Percentiles rank a stretch among this genome's conserved stretches.
phyloP scores from a whole-genome alignment of 2,329 filamentous ascomycete species.

The Ophiostoma piceae region DNA sequence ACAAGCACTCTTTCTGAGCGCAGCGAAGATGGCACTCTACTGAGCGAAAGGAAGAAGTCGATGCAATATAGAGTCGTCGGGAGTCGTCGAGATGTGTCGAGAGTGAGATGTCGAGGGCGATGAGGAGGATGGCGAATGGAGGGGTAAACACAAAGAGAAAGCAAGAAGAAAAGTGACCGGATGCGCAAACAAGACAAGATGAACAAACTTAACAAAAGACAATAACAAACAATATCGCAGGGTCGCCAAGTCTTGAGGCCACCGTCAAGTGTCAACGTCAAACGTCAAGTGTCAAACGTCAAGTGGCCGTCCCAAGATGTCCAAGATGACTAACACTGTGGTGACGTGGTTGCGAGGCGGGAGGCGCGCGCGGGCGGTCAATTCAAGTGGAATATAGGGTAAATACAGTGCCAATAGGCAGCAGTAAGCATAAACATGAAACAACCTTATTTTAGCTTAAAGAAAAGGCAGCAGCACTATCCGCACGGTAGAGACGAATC shows the following conservation, averaged over 20 bases:
- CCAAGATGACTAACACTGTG: slow-evolving; percentile 3
- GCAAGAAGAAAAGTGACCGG: not conserved
- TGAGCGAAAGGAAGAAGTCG: no score
- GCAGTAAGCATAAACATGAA: not conserved
- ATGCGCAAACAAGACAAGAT: not conserved
- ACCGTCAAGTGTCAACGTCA: no score
- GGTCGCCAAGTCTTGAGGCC: not conserved
- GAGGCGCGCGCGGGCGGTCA: not conserved
- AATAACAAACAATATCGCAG: not conserved
- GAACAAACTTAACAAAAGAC: not conserved
- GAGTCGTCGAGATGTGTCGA: not conserved
- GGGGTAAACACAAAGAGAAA: no score
- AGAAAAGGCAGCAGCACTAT: not conserved
- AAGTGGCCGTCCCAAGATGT: not conserved
- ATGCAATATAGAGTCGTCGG: not conserved
- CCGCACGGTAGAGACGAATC: not conserved
- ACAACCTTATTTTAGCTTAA: not conserved
- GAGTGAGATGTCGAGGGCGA: not conserved
- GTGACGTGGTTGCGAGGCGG: not conserved
- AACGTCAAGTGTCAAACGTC: not conserved
- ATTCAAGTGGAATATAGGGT: not conserved
- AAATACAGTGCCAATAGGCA: not conserved
- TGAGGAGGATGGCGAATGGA: not conserved
- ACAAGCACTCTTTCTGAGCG: not conserved
- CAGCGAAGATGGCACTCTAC: not conserved